A percentile compares a stretch with the other conserved stretches of the same genome.
phyloP scores from a whole-genome alignment of 2,329 filamentous ascomycete genomes.

The Capronia epimyces region DNA sequence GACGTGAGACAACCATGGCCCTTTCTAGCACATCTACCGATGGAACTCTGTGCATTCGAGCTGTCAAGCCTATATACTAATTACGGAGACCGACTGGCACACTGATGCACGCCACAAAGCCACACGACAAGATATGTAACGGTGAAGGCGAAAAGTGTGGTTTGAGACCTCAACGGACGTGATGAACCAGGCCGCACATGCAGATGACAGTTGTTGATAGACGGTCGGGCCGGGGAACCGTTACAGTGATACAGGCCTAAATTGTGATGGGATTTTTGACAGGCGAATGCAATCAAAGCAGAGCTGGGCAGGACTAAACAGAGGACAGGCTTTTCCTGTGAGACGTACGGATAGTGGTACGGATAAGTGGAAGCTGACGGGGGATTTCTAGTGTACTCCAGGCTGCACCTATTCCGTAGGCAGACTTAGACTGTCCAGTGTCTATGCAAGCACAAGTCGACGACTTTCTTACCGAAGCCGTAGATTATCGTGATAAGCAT shows the following conservation, averaged over 20 bases:
- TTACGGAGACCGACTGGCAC: not conserved
- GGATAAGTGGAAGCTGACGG: too few relatives aligned
- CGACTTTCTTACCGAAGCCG: too few relatives aligned
- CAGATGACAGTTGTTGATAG: slow-evolving; percentile 10
- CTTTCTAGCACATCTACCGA: too few relatives aligned
- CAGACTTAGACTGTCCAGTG: too few relatives aligned
- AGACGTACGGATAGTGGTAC: too few relatives aligned
- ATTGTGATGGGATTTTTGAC: not conserved
- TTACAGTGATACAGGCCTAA: not conserved
- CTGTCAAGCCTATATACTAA: too few relatives aligned
- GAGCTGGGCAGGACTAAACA: not conserved
- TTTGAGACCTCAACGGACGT: not conserved
- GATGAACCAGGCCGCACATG: slow-evolving; percentile 10
- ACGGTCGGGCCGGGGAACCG: not conserved
- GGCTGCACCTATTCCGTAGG: too few relatives aligned
- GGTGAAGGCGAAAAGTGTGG: not conserved
- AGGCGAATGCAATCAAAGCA: not conserved
- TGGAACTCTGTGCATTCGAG: too few relatives aligned
- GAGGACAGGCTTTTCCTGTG: not conserved
- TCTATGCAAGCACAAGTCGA: too few relatives aligned
- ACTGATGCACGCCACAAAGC: not conserved
- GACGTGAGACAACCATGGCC: not conserved
- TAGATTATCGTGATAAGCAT: too few relatives aligned
- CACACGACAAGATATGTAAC: not conserved
- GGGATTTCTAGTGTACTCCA: too few relatives aligned